Base-by-base conservation (phyloP, 2,329 filamentous ascomycete species). In the Ceratocystiopsis minuta region DNA sequence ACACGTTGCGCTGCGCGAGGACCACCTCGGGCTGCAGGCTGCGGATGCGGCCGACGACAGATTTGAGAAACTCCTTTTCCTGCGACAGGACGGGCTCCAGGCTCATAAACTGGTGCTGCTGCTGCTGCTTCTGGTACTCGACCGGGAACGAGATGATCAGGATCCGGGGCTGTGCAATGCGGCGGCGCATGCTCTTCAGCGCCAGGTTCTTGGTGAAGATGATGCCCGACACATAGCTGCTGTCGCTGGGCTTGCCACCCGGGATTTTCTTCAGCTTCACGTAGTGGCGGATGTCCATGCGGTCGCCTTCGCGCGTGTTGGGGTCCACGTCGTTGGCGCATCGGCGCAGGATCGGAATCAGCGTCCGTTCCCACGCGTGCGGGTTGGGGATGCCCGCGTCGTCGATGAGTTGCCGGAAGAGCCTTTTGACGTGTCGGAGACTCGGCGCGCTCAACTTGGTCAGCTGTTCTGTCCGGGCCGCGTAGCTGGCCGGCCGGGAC, bases 121-220 rank as follows among this genome's bases (percentile, higher is more conserved):
- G 67, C 54, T 88, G 79, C 51, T 95, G 86, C 34, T 90, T 76
- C 45, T 92, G 84, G 57, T 98, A 98, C 56, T 98, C 90, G 44
- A 98, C 84, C 0, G 90, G 78, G 54, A 98, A 98, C 0, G 86
- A 88, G 44, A 98, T 79, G 48, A 98, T 84, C 39, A 94, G 70
- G 46, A 98, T 90, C 31, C 85, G 78, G 3, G 90, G 90, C 42
- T 83, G 79, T 13, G 70, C 60, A 47, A 96, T 90, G 48, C 76
- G 83, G 44, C 90, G 75, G 16, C 83, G 79, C 90, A 98, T 98
- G 58, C 81, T 93, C 57, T 98, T 98, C 41, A 96, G 64, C 0
- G 92, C 90, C 40, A 98, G 65, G 49, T 98, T 98, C 57, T 98
- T 98, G 13, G 86, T 90, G 57, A 98, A 98, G 2, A 98, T 87